Base-by-base conservation (phyloP, 306 rosid genomes). In the Vigna reflexopilosa region DNA sequence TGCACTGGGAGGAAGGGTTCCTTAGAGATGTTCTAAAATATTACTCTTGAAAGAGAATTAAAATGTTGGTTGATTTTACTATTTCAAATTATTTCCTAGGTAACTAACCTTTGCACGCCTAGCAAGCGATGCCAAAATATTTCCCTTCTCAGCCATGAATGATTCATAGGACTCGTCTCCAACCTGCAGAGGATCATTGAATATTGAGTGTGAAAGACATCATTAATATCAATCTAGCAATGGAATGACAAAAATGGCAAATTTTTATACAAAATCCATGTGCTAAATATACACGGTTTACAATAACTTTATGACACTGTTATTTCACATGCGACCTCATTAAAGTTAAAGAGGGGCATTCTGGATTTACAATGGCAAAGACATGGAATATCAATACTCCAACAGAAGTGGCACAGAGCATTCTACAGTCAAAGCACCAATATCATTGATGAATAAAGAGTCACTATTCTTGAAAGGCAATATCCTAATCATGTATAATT, bases 121-220 rank as follows among this genome's bases (percentile, higher is more conserved):
- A 68, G 92, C 90, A 19, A 95, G 96, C 40, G 99, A 95, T 12
- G 88, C 82, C 66, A 95, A 80, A 49, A 95, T 93, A 81, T 89
- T 92, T 38, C 82, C 93, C 83, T 75, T 96, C 91, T 96, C 99
- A 19, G 89, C 84, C 67, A 57, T 11, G 85, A 82, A 90, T 28
- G 89, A 84, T 44, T 92, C 93, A 28, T 86, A 94, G 55, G 97
- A 91, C 82, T 94, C 98, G 20, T 94, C 98, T 76, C 97, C 97
- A 55, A 85, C 93, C 98, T 94, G 92, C 88, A 78, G 19, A 49
- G 16, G 73, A 71, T 24, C 70, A 84, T 77, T 48, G 26, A 52
- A 38, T 76, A 64, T 75, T 54, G 59, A 72, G 54, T 7, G 55
- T 28, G 63, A 34, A 78, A 63, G 7, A 16, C 59, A 48, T 34